Percentiles rank a stretch among this genome's conserved stretches.
Evolutionary conservation across 2,329 filamentous ascomycete species (phyloP).

Genomic region (Alternaria arborescens): DNA sequence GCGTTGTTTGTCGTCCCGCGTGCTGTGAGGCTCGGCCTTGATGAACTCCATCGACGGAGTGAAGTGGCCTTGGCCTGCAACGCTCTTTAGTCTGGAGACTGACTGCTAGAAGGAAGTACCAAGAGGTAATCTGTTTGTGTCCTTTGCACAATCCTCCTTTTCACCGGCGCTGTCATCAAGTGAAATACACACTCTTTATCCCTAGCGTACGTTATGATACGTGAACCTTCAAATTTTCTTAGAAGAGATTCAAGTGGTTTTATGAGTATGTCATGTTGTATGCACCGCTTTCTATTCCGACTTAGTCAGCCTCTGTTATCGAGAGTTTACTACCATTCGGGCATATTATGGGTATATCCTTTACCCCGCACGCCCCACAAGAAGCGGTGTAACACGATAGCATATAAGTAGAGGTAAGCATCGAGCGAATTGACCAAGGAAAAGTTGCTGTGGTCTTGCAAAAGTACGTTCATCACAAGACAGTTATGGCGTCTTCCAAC

Average conservation of each 20-base stretch:
- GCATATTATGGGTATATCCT: too few relatives aligned
- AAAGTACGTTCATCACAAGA: background rate
- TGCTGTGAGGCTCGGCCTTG: background rate
- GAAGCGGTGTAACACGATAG: background rate
- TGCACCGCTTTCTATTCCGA: background rate
- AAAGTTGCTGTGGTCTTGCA: background rate
- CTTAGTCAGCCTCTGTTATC: background rate
- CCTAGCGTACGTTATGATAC: background rate
- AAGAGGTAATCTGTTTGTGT: background rate
- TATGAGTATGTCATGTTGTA: background rate
- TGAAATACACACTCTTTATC: background rate
- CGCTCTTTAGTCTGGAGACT: background rate
- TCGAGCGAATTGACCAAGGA: background rate
- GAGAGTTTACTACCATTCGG: background rate
- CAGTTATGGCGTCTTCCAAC: slow-evolving; percentile 21
- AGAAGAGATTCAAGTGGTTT: background rate
- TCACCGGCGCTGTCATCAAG: background rate
- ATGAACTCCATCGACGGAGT: background rate
- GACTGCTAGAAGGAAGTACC: background rate
- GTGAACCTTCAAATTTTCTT: background rate
- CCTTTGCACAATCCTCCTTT: background rate
- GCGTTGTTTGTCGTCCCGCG: background rate
- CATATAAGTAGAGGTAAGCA: background rate
- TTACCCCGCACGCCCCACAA: slow-evolving; percentile 25
- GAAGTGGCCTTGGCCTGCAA: background rate